These are phyloP conservation scores for Aspergillus viridinutans DNA, from an alignment of 2,329 filamentous ascomycete species.

Conservation along the genomic window DNA sequence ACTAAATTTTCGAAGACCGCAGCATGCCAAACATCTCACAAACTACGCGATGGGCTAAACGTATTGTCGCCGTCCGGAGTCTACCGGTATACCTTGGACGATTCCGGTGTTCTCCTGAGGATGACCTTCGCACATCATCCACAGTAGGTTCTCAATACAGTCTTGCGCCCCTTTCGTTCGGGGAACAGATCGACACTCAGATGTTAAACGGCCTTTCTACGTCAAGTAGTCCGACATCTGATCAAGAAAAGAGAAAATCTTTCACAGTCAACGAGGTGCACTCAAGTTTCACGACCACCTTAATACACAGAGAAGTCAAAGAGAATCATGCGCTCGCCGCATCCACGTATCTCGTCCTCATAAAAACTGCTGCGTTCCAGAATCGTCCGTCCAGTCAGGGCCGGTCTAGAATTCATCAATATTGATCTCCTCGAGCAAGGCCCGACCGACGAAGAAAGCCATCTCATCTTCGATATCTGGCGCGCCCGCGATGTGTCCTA, in stretches of 20 bases:
- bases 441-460: conserved; percentile 9
- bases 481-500: conserved; percentile 1
- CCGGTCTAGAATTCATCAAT: not conserved
- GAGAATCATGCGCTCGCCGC: not conserved
- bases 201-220: not conserved
- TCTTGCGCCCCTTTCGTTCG: not conserved
- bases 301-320: not conserved
- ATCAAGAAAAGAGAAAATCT: not conserved
- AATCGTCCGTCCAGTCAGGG: not conserved
- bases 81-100: not conserved
- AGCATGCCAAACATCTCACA: too few species aligned
- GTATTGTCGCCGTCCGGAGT: not conserved
- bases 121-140: not conserved
- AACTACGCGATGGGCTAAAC: not conserved
- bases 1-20: not conserved
- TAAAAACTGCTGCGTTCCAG: not conserved
- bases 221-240: not conserved
- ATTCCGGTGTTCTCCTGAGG: not conserved
- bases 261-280: not conserved
- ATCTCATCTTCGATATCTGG: conserved; percentile 10
- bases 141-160: not conserved
- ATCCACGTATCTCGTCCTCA: not conserved
- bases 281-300: not conserved
- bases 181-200: not conserved
- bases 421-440: conserved; percentile 14